Base-by-base conservation (phyloP, 306 rosid species). In the Dalbergia oliveri region DNA sequence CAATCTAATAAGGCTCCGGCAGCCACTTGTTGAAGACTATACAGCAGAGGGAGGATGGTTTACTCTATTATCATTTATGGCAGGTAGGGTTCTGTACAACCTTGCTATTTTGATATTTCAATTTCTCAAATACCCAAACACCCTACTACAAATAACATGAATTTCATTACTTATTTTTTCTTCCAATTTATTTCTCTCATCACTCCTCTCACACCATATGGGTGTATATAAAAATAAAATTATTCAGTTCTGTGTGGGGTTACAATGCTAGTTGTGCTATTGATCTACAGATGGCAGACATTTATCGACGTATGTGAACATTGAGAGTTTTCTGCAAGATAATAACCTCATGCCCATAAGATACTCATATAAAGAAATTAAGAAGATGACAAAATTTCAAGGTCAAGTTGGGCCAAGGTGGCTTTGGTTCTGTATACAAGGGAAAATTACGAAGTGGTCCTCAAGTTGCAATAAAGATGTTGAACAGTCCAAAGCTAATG, bases 201-300 rank as follows among this genome's bases (percentile, higher is more conserved):
- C n/a, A n/a, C n/a, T n/a, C n/a, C n/a, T n/a, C n/a, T n/a, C n/a
- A n/a, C n/a, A n/a, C n/a, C n/a, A n/a, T n/a, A n/a, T n/a, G n/a
- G n/a, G n/a, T n/a, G n/a, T n/a, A n/a, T n/a, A n/a, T n/a, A n/a
- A n/a, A n/a, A n/a, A n/a, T n/a, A n/a, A n/a, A n/a, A n/a, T n/a
- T n/a, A n/a, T n/a, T n/a, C n/a, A 5, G 15, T 50, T 53, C 15
- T 64, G 1, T n/a, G 45, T 3, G 84, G 80, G 4, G 23, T 33
- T 0, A 12, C 71, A 39, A 23, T 57, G 21, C 19, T 76, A 18
- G 6, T 76, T 37, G 78, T 23, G 0, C 5, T 76, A 5, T 6
- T 76, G 58, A 69, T 76, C 65, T 57, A 69, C 73, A 81, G 62
- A 77, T 85, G 88, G 88, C 19, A 81, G 78, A 14, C 76, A 75